These are phyloP conservation scores for Neofusicoccum ribis DNA, from an alignment of 2,329 filamentous ascomycete species.

Conservation along the genomic window DNA sequence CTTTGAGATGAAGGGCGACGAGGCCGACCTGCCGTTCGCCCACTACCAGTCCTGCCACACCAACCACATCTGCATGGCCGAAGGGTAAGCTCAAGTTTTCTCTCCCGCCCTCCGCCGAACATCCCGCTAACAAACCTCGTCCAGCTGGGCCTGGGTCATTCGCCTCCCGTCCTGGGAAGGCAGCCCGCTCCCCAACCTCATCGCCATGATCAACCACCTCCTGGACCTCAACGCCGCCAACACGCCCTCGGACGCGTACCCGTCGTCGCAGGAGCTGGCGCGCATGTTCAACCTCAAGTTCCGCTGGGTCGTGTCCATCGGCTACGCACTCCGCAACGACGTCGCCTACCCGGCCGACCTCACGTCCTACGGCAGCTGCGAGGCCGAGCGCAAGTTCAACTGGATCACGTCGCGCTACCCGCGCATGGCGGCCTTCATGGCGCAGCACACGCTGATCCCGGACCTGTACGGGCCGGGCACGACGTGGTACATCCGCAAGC, in stretches of 20 bases:
- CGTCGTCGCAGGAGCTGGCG: background rate
- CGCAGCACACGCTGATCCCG: background rate
- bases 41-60: background rate
- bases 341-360: background rate
- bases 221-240: background rate
- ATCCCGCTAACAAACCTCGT: background rate
- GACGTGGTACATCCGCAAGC: background rate
- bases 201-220: constrained; percentile 7
- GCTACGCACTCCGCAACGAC: background rate
- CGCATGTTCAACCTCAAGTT: background rate
- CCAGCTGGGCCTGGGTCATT: background rate
- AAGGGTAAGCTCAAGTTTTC: background rate
- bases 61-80: constrained; percentile 1
- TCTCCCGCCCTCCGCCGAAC: background rate
- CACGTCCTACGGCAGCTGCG: background rate
- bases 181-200: background rate
- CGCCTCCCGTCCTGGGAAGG: background rate
- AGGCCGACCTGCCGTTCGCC: background rate
- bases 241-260: background rate
- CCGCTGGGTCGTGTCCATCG: background rate
- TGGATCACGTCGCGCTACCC: background rate
- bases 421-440: background rate
- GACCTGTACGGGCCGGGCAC: background rate
- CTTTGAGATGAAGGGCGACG: background rate
- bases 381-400: background rate